Evolutionary conservation across 2,329 filamentous ascomycete genomes (phyloP), one percentile per base, ranked within the genome.

Genomic region (Fusarium pseudograminearum): DNA sequence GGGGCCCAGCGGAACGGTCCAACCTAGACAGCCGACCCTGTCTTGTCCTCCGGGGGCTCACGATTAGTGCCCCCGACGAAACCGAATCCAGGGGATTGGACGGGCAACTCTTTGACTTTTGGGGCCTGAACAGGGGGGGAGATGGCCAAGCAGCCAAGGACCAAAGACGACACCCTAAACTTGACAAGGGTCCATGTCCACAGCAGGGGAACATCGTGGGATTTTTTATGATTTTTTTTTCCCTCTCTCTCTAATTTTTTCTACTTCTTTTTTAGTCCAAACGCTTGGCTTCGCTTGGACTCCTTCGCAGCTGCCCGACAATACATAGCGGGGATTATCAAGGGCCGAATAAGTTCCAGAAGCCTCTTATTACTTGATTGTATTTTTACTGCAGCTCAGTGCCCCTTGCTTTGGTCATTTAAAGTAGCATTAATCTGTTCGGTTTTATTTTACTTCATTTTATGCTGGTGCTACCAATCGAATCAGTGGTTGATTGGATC

Each of bases 1-100:
- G 50, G 62, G 58, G 64, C 72, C 72, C 72, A 66, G 71, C 69
- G 59, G 61, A 74, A 72, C 61, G 72, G 73, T 74, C 71, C 73
- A 73, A 63, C 67, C 73, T 70, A 61, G 72, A 74, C 65, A 70
- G 57, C 61, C 61, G 63, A 60, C 58, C 72, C 64, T 72, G 59
- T 68, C 26, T 47, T 54, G 59, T 65, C 26, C 50, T 44, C 48
- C 68, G 61, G 68, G 62, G 61, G 57, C 50, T 57, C 58, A 67
- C 30, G 63, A 36, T 55, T 68, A 70, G 68, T 65, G 72, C 62
- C 72, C 72, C 70, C 68, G 72, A 63, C 54, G 46, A 60, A 61
- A 60, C 59, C 61, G 62, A 57, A 60, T 40, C 67, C 62, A 61
- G 65, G 52, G 41, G 44, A 64, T 72, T 73, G 72, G 71, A 70